Evolutionary conservation across 257 asterid species (phyloP).

Genomic region (Solanum dulcamara): DNA sequence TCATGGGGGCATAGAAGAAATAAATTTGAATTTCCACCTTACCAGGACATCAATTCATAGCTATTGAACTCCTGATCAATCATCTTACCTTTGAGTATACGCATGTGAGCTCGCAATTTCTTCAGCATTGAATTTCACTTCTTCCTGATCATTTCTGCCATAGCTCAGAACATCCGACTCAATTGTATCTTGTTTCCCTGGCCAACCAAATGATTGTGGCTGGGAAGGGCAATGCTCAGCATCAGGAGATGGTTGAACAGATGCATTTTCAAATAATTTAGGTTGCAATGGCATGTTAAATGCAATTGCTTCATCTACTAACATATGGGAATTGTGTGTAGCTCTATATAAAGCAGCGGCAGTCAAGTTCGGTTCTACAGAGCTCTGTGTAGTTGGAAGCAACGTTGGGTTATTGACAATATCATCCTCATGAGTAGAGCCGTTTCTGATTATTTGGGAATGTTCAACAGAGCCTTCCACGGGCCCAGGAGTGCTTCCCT

Average conservation of each 20-base stretch:
- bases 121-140: slow-evolving; percentile 28
- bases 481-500: slow-evolving; percentile 48
- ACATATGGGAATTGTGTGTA: slow-evolving; percentile 26
- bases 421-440: slow-evolving; percentile 45
- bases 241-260: slow-evolving; percentile 34
- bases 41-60: background rate
- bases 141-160: slow-evolving; percentile 30
- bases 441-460: slow-evolving; percentile 29
- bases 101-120: slow-evolving; percentile 40
- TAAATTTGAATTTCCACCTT: background rate
- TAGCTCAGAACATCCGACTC: slow-evolving; percentile 30
- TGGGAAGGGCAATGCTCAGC: slow-evolving; percentile 36
- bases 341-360: slow-evolving; percentile 29
- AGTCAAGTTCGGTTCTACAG: slow-evolving; percentile 34
- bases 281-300: slow-evolving; percentile 35
- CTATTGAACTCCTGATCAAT: background rate
- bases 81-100: slow-evolving; percentile 63
- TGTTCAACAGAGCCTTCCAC: slow-evolving; percentile 50
- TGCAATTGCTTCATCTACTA: slow-evolving; percentile 23
- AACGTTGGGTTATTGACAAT: slow-evolving; percentile 21
- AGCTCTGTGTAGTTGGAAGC: slow-evolving; percentile 34
- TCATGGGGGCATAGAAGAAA: background rate
- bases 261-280: slow-evolving; percentile 31
- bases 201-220: slow-evolving; percentile 31
- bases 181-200: slow-evolving; percentile 28